Evolutionary conservation across 345 rosid genomes (phyloP).

Genomic region (Acer negundo): DNA sequence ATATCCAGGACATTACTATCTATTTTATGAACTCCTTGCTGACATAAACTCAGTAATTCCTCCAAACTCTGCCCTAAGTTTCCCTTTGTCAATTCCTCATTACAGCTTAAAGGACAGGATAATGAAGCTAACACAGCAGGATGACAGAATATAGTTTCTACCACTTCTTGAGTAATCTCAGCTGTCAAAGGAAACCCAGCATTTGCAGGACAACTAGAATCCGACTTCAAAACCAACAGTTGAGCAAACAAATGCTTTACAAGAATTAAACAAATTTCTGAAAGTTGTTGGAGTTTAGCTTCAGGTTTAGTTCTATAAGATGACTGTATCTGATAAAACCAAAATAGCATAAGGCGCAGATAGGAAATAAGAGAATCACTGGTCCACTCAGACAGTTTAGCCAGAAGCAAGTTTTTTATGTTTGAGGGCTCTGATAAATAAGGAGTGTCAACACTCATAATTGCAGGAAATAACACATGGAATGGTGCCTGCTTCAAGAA

Average conservation of each 20-base stretch:
- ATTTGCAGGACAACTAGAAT: slow-evolving; percentile 28
- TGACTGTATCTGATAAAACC: slow-evolving; percentile 61
- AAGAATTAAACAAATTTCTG: slow-evolving; percentile 64
- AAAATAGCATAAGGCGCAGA: slow-evolving; percentile 65
- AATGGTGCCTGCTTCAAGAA: slow-evolving; percentile 70
- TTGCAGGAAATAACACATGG: slow-evolving; percentile 59
- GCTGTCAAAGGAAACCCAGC: slow-evolving; percentile 28
- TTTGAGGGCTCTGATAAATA: slow-evolving; percentile 38
- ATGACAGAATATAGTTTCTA: slow-evolving; percentile 59
- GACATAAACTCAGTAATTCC: slow-evolving; percentile 40
- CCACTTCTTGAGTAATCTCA: slow-evolving; percentile 50
- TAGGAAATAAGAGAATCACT: slow-evolving; percentile 42
- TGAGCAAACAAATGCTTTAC: slow-evolving; percentile 52
- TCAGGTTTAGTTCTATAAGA: slow-evolving; percentile 42
- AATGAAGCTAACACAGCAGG: slow-evolving; percentile 54
- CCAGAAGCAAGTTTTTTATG: slow-evolving; percentile 57
- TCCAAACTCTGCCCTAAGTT: slow-evolving; percentile 39
- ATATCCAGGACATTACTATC: slow-evolving; percentile 62
- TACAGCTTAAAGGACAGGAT: slow-evolving; percentile 47
- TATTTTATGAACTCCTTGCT: slow-evolving; percentile 46
- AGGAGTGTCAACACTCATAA: slow-evolving; percentile 35
- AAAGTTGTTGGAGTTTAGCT: slow-evolving; percentile 45
- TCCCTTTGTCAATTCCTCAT: slow-evolving; percentile 33
- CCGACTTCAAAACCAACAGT: slow-evolving; percentile 37
- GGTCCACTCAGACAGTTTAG: slow-evolving; percentile 48